Evolutionary conservation across 2,329 filamentous ascomycete genomes (phyloP).

Genomic region (Fusarium pilosicola): DNA sequence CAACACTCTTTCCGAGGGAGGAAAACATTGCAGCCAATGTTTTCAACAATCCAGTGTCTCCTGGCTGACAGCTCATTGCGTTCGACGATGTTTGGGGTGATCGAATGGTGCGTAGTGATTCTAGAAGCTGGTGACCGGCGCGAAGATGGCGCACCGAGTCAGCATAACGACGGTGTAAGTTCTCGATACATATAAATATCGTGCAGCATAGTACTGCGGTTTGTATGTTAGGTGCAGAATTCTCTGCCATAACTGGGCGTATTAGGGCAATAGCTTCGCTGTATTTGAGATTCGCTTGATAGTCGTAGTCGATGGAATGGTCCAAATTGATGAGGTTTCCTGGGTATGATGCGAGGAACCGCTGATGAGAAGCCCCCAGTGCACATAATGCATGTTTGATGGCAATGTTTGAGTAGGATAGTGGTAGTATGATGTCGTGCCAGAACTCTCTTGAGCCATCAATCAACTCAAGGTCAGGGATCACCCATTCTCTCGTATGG

Average conservation of each 20-base stretch:
- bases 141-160: constrained; percentile 36
- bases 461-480: neutral
- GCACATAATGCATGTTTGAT: constrained; percentile 10
- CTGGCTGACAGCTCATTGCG: neutral
- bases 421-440: constrained; percentile 2
- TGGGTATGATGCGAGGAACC: neutral
- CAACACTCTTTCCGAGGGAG: constrained; percentile 22
- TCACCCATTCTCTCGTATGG: neutral
- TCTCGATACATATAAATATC: constrained; percentile 42
- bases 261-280: constrained; percentile 35
- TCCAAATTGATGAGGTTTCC: neutral
- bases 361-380: constrained; percentile 4
- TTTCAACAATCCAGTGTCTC: neutral
- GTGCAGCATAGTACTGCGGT: constrained; percentile 36
- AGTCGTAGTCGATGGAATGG: neutral
- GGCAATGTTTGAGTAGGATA: neutral
- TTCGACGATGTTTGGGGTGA: neutral
- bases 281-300: constrained; percentile 33
- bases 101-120: neutral
- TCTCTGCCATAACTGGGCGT: constrained; percentile 29
- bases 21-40: constrained; percentile 29
- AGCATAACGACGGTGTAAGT: constrained; percentile 31
- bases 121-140: constrained; percentile 28
- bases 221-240: constrained; percentile 17
- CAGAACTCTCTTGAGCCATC: constrained; percentile 2